Evolutionary conservation across 345 rosid species (phyloP).

Genomic region (Acer campestre): DNA sequence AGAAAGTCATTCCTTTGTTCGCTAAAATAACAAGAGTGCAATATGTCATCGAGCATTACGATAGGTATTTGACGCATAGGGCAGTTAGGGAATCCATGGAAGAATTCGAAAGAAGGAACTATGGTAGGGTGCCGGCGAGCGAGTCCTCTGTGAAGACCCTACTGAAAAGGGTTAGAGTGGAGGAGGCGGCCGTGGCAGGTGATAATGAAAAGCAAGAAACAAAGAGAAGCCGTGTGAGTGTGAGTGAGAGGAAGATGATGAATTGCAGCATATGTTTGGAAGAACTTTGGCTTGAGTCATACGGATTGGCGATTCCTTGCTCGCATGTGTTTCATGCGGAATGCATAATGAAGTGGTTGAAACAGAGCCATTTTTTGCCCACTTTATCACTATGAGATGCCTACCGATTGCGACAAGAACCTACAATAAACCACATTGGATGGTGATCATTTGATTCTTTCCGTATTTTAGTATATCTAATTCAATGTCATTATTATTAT

Average conservation of each 20-base stretch:
- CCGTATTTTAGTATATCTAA: too few species aligned
- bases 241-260: neutral
- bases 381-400: neutral
- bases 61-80: neutral
- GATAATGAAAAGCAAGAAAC: neutral
- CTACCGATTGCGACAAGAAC: neutral
- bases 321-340: conserved; percentile 1
- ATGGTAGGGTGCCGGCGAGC: neutral
- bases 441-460: too few species aligned
- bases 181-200: neutral
- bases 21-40: neutral
- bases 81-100: neutral
- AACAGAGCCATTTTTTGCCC: conserved; percentile 12
- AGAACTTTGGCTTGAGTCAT: neutral
- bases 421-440: too few species aligned
- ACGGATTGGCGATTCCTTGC: conserved; percentile 4
- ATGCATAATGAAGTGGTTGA: neutral
- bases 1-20: too few species aligned
- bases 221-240: too few species aligned
- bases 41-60: neutral
- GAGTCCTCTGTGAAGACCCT: neutral
- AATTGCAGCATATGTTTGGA: conserved; percentile 5
- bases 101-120: neutral
- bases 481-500: too few species aligned
- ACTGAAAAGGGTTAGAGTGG: neutral